phyloP scores from a whole-genome alignment of 2,329 filamentous ascomycete genomes.

The Hypoxylon sp. region DNA sequence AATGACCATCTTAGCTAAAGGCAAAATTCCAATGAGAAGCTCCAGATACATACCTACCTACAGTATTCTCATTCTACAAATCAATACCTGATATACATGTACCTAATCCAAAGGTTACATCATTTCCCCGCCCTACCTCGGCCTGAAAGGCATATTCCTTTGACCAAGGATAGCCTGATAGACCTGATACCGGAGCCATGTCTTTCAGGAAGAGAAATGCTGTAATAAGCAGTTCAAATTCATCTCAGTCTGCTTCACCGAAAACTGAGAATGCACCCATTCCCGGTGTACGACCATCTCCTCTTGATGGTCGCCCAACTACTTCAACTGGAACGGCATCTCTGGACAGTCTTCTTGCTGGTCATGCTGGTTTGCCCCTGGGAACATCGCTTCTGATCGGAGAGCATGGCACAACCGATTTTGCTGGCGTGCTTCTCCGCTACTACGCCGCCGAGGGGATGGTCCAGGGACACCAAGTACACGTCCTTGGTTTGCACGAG shows the following conservation, averaged over 20 bases:
- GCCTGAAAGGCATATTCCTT: neutral
- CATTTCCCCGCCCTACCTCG: neutral
- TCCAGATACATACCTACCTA: no score
- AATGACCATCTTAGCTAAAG: neutral
- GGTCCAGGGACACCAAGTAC: slow-evolving; percentile 89
- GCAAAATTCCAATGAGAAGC: slow-evolving; percentile 13
- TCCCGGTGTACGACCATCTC: slow-evolving; percentile 81
- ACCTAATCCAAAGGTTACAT: slow-evolving; percentile 1
- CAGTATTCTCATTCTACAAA: slow-evolving; percentile 13
- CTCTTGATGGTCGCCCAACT: slow-evolving; percentile 86
- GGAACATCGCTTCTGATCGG: slow-evolving; percentile 86
- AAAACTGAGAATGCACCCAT: slow-evolving; percentile 58
- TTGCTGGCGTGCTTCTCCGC: slow-evolving; percentile 83
- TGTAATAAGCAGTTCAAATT: slow-evolving; percentile 61
- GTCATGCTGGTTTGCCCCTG: slow-evolving; percentile 86
- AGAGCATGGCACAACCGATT: slow-evolving; percentile 94
- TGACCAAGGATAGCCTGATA: neutral
- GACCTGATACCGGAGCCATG: slow-evolving; percentile 57
- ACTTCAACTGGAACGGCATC: slow-evolving; percentile 93
- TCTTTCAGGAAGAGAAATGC: slow-evolving; percentile 72
- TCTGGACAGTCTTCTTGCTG: slow-evolving; percentile 86
- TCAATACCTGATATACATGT: slow-evolving; percentile 16
- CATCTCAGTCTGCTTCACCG: slow-evolving; percentile 53
- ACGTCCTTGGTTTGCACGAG: slow-evolving; percentile 85
- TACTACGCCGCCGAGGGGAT: slow-evolving; percentile 96